These are phyloP conservation scores for Diospyros lotus DNA, from an alignment of 148 eudicot genomes.

Conservation along the genomic window DNA sequence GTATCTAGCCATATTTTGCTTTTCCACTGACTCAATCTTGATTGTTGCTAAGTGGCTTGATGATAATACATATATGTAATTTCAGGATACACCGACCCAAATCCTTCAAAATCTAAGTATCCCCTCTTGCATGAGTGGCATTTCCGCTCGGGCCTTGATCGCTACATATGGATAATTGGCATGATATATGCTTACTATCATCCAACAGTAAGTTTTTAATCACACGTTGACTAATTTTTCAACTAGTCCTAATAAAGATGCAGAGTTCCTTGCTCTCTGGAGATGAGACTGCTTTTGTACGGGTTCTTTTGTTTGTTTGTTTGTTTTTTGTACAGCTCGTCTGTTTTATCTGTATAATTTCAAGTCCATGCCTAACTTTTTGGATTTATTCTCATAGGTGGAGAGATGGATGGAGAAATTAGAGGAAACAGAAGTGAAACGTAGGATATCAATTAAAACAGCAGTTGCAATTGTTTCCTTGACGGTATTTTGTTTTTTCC, in stretches of 20 bases:
- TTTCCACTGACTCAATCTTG: background rate
- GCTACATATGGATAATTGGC: conserved; percentile 97
- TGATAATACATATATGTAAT: background rate
- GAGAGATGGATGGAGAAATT: conserved; percentile 98
- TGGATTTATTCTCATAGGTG: conserved; percentile 41
- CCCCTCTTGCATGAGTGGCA: conserved; percentile 86
- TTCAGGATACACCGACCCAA: conserved; percentile 70
- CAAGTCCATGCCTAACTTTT: conserved; percentile 1
- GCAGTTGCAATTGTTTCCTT: conserved; percentile 45
- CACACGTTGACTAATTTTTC: background rate
- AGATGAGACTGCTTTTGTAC: background rate
- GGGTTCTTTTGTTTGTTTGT: background rate
- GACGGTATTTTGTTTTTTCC: conserved; percentile 34
- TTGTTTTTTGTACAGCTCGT: background rate
- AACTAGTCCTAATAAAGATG: background rate
- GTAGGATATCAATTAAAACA: conserved; percentile 55
- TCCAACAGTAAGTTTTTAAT: conserved; percentile 58
- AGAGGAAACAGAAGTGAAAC: conserved; percentile 75
- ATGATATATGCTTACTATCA: conserved; percentile 97
- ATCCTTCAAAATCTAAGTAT: conserved; percentile 61
- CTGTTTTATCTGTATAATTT: background rate
- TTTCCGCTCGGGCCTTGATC: conserved; percentile 95
- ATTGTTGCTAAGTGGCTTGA: background rate
- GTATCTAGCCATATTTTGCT: conserved; percentile 8
- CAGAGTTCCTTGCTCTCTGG: background rate